Evolutionary conservation across 208 protist genomes (phyloP).

Genomic region (Trypanosoma theileri): DNA sequence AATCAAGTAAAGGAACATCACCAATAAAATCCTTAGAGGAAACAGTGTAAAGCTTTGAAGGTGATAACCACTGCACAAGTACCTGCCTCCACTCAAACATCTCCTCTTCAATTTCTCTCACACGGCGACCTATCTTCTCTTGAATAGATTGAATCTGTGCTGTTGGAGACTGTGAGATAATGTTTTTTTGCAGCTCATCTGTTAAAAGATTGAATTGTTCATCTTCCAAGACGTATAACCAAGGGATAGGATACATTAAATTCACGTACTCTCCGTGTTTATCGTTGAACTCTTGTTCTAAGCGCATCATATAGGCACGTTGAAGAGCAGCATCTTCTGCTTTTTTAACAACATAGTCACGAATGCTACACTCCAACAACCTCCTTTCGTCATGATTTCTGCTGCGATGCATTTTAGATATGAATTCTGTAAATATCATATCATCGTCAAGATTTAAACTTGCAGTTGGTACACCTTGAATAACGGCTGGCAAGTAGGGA

Average conservation of each 20-base stretch:
- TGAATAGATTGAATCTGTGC: conserved; percentile 23
- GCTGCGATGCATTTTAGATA: conserved; percentile 19
- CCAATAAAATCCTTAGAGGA: conserved; percentile 24
- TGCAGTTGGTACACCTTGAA: conserved; percentile 52
- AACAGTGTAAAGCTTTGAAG: conserved; percentile 31
- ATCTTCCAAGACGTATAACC: conserved; percentile 55
- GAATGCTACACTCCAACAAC: conserved; percentile 28
- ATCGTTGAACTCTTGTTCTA: conserved; percentile 42
- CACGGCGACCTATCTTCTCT: conserved; percentile 26
- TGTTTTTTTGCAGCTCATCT: conserved; percentile 27
- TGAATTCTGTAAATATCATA: conserved; percentile 40
- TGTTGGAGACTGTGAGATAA: conserved; percentile 19
- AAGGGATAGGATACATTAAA: conserved; percentile 54
- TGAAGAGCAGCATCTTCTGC: conserved; percentile 31
- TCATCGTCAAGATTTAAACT: conserved; percentile 53
- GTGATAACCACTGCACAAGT: conserved; percentile 29
- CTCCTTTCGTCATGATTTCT: neutral
- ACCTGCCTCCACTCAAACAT: conserved; percentile 41
- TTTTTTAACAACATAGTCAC: conserved; percentile 43
- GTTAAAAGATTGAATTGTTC: conserved; percentile 35
- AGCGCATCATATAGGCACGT: conserved; percentile 34
- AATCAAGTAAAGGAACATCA: conserved; percentile 30
- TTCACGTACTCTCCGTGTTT: conserved; percentile 41
- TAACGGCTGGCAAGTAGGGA: conserved; percentile 54
- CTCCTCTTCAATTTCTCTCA: conserved; percentile 38